Evolutionary conservation across 345 rosid genomes (phyloP).

Genomic region (Eucalyptus erythrocorys): DNA sequence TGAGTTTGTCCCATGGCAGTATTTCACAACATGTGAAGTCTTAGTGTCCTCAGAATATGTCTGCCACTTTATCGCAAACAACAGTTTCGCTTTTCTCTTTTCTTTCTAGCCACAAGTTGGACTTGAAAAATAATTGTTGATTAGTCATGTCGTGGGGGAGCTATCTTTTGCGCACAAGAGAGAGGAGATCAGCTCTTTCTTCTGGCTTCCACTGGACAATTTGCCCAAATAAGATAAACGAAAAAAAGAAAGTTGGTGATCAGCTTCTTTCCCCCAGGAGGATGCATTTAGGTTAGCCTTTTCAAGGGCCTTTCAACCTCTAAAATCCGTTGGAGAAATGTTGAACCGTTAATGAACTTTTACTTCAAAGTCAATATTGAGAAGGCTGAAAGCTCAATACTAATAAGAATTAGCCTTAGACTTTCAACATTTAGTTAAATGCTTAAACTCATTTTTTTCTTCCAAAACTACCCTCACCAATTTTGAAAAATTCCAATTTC

Average conservation of each 20-base stretch:
- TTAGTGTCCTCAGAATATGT: background rate
- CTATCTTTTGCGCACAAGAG: background rate
- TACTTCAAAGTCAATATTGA: rapidly evolving
- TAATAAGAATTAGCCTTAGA: rapidly evolving
- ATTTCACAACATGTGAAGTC: background rate
- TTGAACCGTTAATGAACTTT: rapidly evolving
- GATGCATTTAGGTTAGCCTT: rapidly evolving
- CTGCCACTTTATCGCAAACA: background rate
- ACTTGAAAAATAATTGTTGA: background rate
- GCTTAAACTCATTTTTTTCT: too few species aligned
- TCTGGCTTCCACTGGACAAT: background rate
- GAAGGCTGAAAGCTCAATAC: too few species aligned
- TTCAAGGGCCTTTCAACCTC: rapidly evolving
- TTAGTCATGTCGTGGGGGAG: background rate
- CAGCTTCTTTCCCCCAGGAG: background rate
- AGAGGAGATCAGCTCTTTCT: background rate
- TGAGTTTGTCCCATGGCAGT: background rate
- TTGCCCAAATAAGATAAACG: background rate
- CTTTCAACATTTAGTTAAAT: rapidly evolving
- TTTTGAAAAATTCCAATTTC: too few species aligned
- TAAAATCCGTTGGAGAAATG: rapidly evolving
- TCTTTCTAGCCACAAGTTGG: background rate
- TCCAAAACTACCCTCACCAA: rapidly evolving
- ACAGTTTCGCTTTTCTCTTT: background rate
- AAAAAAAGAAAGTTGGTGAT: background rate